A percentile compares a stretch with the other conserved stretches of the same genome.
phyloP scores from a whole-genome alignment of 2,329 filamentous ascomycete genomes.

The Sporothrix pseudoabietina region DNA sequence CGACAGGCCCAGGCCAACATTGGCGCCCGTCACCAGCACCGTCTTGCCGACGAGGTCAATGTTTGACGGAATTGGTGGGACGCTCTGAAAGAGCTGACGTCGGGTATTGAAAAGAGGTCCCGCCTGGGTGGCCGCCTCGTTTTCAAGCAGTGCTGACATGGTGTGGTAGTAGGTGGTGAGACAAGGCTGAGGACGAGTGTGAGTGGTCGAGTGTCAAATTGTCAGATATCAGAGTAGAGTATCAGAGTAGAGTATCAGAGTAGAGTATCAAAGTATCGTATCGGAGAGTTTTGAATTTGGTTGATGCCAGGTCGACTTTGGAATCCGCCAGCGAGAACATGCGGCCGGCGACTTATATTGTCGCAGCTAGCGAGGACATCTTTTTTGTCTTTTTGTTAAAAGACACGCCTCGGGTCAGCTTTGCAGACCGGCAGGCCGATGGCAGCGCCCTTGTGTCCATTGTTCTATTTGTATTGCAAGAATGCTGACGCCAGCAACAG shows the following conservation, averaged over 20 bases:
- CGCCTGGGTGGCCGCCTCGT: background rate
- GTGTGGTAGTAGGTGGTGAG: background rate
- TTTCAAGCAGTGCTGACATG: slow-evolving; percentile 3
- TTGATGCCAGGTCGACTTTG: background rate
- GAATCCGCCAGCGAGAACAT: background rate
- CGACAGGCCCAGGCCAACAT: slow-evolving; percentile 4
- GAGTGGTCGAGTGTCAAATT: background rate
- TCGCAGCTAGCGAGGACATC: background rate
- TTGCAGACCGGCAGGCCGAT: background rate
- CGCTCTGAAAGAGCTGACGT: background rate
- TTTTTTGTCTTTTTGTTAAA: background rate
- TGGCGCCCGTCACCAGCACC: slow-evolving; percentile 4
- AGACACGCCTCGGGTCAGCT: background rate
- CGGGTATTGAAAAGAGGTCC: background rate
- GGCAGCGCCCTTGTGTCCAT: background rate
- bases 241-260: background rate
- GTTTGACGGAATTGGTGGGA: background rate
- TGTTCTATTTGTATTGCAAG: background rate
- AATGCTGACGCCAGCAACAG: background rate
- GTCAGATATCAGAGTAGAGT: no score
- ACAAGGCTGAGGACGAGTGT: background rate
- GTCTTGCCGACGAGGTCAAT: background rate
- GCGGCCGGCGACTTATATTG: background rate
- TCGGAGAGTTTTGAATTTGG: background rate
- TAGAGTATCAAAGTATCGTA: background rate